These are phyloP conservation scores for Podila minutissima DNA, from an alignment of 192 early-diverging fungal genomes.

Conservation along the genomic window DNA sequence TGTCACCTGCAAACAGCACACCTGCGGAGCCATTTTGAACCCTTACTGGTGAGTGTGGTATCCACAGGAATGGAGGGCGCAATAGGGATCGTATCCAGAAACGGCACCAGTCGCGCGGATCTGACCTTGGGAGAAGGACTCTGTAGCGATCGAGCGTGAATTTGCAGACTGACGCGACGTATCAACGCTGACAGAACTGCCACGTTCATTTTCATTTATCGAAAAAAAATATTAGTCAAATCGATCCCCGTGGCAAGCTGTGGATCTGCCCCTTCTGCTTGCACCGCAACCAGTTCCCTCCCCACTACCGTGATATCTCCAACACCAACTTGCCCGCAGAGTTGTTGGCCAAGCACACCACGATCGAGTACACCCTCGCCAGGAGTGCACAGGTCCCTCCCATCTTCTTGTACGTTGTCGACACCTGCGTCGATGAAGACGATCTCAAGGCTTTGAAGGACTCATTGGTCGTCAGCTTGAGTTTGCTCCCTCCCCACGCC, in stretches of 20 bases:
- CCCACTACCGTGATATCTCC: conserved; percentile 97
- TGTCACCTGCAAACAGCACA: conserved; percentile 91
- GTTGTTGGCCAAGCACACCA: conserved; percentile 89
- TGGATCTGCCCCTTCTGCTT: conserved; percentile 99
- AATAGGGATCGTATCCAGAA: neutral
- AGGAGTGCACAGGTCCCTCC: conserved; percentile 90
- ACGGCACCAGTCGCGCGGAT: neutral
- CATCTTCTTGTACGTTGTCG: conserved; percentile 96
- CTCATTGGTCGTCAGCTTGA: conserved; percentile 88
- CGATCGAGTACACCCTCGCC: conserved; percentile 95
- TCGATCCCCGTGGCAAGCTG: conserved; percentile 93
- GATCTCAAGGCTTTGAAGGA: conserved; percentile 98
- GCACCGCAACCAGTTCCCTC: conserved; percentile 96
- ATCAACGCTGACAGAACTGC: neutral
- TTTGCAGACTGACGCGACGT: neutral
- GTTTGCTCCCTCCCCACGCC: conserved; percentile 90
- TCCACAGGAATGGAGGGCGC: too few species aligned
- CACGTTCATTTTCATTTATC: neutral
- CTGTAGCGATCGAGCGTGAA: too few species aligned
- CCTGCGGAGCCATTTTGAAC: conserved; percentile 95
- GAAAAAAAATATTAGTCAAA: conserved; percentile 70
- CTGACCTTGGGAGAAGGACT: neutral
- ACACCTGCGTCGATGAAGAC: conserved; percentile 95
- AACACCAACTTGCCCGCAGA: conserved; percentile 93
- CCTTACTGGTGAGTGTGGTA: conserved; percentile 88